Conservation (phyloP, 345 rosid genomes). For the Eucalyptus erythrocorys region DNA sequence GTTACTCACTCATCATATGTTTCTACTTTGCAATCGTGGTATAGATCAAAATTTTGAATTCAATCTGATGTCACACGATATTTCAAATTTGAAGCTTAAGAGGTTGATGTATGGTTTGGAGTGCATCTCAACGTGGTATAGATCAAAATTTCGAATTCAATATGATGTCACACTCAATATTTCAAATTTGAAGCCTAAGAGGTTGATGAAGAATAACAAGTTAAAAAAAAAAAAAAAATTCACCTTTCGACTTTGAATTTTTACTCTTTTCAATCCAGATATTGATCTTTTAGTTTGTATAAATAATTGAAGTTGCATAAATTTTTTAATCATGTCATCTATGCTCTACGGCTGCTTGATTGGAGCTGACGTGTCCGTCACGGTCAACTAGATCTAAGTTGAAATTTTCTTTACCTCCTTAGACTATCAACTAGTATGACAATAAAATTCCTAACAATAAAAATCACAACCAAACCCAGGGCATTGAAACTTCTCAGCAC, state of each 20-base stretch:
- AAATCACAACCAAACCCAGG: neutral
- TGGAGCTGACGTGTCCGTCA: neutral
- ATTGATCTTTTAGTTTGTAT: neutral
- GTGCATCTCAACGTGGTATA: neutral
- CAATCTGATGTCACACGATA: neutral
- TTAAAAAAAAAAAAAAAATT: neutral
- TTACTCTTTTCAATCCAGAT: neutral
- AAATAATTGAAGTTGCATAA: neutral
- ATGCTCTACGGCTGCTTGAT: neutral
- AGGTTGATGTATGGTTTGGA: neutral
- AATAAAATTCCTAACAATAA: neutral
- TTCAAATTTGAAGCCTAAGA: too few species aligned
- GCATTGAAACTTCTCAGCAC: neutral
- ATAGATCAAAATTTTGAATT: neutral
- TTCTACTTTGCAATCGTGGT: neutral
- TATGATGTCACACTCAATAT: neutral
- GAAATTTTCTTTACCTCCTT: neutral
- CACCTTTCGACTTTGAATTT: neutral
- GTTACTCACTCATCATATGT: neutral
- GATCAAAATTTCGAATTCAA: neutral
- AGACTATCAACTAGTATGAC: neutral
- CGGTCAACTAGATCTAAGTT: neutral
- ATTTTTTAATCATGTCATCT: neutral
- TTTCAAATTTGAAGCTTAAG: neutral
- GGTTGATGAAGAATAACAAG: neutral